Conservation (phyloP, 176 grass and related monocot species). For the Paspalum notatum region DNA sequence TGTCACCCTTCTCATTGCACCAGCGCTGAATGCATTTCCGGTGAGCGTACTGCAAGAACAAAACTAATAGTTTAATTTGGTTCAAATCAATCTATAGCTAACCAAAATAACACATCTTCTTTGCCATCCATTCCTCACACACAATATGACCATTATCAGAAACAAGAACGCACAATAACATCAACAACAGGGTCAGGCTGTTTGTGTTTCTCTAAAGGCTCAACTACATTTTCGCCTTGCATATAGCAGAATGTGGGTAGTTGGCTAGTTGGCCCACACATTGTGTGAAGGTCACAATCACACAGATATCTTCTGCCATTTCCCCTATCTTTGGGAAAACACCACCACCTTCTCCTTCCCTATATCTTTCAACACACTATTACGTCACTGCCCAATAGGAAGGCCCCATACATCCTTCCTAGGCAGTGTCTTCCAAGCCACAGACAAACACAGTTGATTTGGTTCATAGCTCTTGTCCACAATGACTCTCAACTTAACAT, state of each 20-base stretch:
- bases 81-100: not conserved
- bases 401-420: not conserved
- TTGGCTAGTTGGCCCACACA: slow-evolving; percentile 35
- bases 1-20: slow-evolving; percentile 97
- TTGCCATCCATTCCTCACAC: not conserved
- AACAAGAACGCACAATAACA: slow-evolving; percentile 2
- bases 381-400: slow-evolving; percentile 36
- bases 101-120: not conserved
- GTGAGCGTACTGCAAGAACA: slow-evolving; percentile 71
- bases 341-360: not conserved
- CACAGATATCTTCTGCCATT: slow-evolving; percentile 5
- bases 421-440: slow-evolving; percentile 32
- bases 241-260: slow-evolving; percentile 8
- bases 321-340: slow-evolving; percentile 1
- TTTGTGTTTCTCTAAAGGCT: slow-evolving; percentile 24
- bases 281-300: slow-evolving; percentile 27
- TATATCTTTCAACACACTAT: slow-evolving; percentile 13
- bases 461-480: not conserved
- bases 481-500: slow-evolving; percentile 26
- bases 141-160: not conserved
- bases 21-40: slow-evolving; percentile 89
- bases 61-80: slow-evolving; percentile 18
- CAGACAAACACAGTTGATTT: slow-evolving; percentile 18
- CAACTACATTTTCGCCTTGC: slow-evolving; percentile 26
- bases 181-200: not conserved